These are phyloP conservation scores for Boletales sp. DNA, from an alignment of 768 basidiomycete species.

Conservation along the genomic window DNA sequence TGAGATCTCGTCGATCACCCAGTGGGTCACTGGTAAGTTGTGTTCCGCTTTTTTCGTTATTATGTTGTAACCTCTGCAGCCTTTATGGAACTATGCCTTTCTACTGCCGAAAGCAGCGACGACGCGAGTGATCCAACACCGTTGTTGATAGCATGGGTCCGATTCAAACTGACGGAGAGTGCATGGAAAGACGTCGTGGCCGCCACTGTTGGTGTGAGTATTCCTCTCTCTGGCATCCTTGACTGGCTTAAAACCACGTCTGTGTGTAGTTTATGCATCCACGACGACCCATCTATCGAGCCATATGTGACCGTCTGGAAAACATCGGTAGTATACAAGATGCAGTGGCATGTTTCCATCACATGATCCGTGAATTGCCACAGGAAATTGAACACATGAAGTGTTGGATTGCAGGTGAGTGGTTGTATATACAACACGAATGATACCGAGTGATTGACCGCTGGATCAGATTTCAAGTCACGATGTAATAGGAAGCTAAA, in stretches of 20 bases:
- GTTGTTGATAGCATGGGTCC: constrained; percentile 1
- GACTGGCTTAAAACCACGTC: too few species aligned
- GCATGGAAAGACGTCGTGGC: constrained; percentile 1
- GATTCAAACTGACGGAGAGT: neutral
- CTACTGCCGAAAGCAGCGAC: neutral
- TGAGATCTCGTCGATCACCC: neutral
- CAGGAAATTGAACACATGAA: neutral
- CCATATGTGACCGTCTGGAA: neutral
- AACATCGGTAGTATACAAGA: neutral
- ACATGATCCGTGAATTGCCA: neutral
- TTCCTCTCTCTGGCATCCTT: neutral
- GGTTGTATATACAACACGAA: too few species aligned
- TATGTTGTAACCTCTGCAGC: neutral
- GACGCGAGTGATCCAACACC: too few species aligned
- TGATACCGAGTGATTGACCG: too few species aligned
- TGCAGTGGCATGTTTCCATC: constrained; percentile 1
- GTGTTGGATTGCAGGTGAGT: neutral
- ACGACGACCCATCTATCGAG: neutral
- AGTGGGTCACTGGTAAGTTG: neutral
- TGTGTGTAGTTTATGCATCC: neutral
- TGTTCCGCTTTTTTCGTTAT: neutral
- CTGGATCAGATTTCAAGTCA: neutral
- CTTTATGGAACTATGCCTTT: neutral
- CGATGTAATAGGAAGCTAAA: neutral
- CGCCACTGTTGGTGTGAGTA: neutral